These are phyloP conservation scores for Melastoma malabathricum DNA, from an alignment of 345 rosid genomes.

Conservation along the genomic window DNA sequence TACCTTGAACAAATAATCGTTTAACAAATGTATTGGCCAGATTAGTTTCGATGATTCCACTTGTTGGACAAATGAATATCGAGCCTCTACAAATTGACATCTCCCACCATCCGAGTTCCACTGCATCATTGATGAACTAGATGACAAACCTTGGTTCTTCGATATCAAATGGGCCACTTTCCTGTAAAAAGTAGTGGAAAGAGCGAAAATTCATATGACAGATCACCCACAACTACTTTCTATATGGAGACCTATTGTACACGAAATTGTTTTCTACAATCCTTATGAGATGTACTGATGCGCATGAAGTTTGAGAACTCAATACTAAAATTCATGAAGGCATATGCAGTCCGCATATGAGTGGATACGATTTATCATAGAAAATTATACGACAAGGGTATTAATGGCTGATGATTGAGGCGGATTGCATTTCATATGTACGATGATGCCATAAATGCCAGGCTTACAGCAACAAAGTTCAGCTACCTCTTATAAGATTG, in stretches of 20 bases:
- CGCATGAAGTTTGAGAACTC: not conserved
- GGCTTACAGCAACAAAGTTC: too few species aligned
- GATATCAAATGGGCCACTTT: too few species aligned
- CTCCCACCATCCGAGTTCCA: too few species aligned
- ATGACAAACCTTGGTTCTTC: too few species aligned
- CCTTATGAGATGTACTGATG: not conserved
- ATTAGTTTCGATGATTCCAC: not conserved
- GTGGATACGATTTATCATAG: not conserved
- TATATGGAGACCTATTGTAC: not conserved
- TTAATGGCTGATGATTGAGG: not conserved
- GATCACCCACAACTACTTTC: not conserved
- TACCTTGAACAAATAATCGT: not conserved
- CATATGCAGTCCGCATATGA: not conserved
- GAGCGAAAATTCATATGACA: too few species aligned
- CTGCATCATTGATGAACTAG: too few species aligned
- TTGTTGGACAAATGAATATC: too few species aligned
- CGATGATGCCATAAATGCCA: too few species aligned
- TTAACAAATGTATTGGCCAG: not conserved
- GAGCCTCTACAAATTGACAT: too few species aligned
- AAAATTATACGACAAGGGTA: conserved; percentile 2
- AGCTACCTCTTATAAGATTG: too few species aligned
- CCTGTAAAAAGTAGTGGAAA: too few species aligned
- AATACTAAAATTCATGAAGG: conserved; percentile 2
- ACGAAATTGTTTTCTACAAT: not conserved
- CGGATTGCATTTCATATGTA: too few species aligned